Percentiles rank a stretch among this genome's conserved stretches.
These are phyloP conservation scores for Saururus chinensis DNA, from an alignment of 164 flowering plant species.

Conservation along the genomic window DNA sequence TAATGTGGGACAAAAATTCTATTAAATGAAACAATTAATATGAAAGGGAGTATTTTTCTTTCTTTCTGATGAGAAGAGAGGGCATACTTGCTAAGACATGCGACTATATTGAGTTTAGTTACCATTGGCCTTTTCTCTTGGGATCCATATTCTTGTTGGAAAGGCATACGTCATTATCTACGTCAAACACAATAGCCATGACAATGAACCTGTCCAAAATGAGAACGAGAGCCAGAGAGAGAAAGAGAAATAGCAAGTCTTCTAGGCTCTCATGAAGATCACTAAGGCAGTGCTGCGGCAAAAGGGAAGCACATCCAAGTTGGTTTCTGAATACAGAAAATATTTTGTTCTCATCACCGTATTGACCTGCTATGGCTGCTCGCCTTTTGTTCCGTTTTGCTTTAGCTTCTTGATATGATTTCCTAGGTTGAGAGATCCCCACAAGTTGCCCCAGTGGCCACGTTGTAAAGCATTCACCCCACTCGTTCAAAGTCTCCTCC, in stretches of 20 bases:
- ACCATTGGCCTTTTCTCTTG: too few species aligned
- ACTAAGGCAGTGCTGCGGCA: neutral
- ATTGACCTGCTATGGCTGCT: slow-evolving; percentile 4
- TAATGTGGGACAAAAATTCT: too few species aligned
- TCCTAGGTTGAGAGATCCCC: neutral
- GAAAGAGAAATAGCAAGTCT: slow-evolving; percentile 1
- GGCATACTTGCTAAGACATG: too few species aligned
- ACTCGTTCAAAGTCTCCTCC: neutral
- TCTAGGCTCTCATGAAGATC: slow-evolving; percentile 6
- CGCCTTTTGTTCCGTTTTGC: slow-evolving; percentile 1
- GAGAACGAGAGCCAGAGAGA: neutral
- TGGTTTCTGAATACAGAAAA: too few species aligned
- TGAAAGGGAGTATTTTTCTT: too few species aligned
- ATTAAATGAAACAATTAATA: too few species aligned
- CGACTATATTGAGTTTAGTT: too few species aligned
- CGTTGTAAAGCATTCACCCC: slow-evolving; percentile 11
- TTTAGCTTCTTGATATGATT: slow-evolving; percentile 8
- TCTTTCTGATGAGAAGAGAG: too few species aligned
- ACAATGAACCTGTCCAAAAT: neutral
- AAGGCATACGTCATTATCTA: too few species aligned
- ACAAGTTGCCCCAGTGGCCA: slow-evolving; percentile 12
- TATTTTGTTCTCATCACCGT: slow-evolving; percentile 11
- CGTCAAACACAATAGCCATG: too few species aligned
- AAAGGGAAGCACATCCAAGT: too few species aligned
- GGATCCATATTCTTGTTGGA: too few species aligned